A percentile compares a stretch with the other conserved stretches of the same genome.
Evolutionary conservation across 345 rosid genomes (phyloP).

Genomic region (Aquilaria yunnanensis): DNA sequence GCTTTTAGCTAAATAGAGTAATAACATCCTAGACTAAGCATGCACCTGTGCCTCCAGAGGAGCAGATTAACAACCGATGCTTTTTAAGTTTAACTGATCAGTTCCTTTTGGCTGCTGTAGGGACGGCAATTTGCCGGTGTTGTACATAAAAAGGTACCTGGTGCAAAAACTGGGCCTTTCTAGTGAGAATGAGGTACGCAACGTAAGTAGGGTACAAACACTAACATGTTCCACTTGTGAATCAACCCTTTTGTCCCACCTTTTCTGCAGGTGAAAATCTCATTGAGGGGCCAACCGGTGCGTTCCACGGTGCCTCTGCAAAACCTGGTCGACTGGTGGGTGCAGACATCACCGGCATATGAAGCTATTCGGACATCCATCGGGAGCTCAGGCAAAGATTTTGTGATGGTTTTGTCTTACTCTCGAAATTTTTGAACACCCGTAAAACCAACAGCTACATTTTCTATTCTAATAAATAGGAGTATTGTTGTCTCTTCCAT

Average conservation of each 20-base stretch:
- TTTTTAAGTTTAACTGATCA: neutral
- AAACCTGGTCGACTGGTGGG: constrained; percentile 36
- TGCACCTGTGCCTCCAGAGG: too few species aligned
- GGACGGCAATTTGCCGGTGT: constrained; percentile 36
- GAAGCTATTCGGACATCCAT: constrained; percentile 18
- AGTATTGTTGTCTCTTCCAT: too few species aligned
- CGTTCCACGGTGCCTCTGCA: constrained; percentile 25
- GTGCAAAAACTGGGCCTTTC: constrained; percentile 31
- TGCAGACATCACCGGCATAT: constrained; percentile 23
- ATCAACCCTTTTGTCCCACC: neutral
- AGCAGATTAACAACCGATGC: too few species aligned
- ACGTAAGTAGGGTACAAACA: neutral
- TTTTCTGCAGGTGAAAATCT: constrained; percentile 44
- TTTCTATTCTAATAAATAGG: too few species aligned
- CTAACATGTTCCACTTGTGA: too few species aligned
- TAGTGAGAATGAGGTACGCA: constrained; percentile 37
- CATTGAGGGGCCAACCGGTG: constrained; percentile 31
- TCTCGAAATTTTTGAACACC: constrained; percentile 26
- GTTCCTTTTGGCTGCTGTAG: constrained; percentile 15
- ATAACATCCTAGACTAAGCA: too few species aligned
- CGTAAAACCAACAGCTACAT: neutral
- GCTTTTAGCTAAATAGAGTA: too few species aligned
- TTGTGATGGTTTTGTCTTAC: constrained; percentile 44
- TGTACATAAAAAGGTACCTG: constrained; percentile 29
- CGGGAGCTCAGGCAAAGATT: constrained; percentile 45